Conservation (phyloP, 2,329 filamentous ascomycete species). For the Alternaria panax region DNA sequence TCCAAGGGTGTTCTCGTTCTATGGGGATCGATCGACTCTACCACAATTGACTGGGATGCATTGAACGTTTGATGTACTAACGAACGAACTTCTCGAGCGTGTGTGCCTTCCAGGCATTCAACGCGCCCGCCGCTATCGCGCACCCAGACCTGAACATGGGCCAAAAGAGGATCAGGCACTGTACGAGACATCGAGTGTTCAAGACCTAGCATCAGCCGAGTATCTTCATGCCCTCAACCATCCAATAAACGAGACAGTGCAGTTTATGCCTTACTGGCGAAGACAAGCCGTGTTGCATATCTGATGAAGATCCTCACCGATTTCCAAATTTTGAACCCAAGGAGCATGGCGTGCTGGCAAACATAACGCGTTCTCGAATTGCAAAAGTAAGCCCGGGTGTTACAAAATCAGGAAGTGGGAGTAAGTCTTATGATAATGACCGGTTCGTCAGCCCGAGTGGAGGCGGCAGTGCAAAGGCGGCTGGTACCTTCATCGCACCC, state of each 20-base stretch:
- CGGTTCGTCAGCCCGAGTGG: conserved; percentile 1
- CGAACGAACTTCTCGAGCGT: conserved; percentile 28
- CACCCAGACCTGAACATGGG: neutral
- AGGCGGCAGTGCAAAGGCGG: neutral
- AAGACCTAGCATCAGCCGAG: conserved; percentile 12
- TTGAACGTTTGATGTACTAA: conserved; percentile 31
- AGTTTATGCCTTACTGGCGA: conserved; percentile 25
- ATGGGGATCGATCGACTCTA: conserved; percentile 19
- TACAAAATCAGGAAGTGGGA: conserved; percentile 15
- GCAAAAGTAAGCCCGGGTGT: conserved; percentile 5
- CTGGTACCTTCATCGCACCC: conserved; percentile 8
- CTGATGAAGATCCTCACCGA: neutral
- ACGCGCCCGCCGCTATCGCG: conserved; percentile 20
- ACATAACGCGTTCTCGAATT: neutral
- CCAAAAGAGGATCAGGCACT: conserved; percentile 16
- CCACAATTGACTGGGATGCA: conserved; percentile 7
- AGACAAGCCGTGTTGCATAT: conserved; percentile 23
- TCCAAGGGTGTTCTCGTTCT: conserved; percentile 9
- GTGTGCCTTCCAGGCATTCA: conserved; percentile 22
- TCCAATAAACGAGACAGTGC: conserved; percentile 16
- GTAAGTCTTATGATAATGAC: conserved; percentile 20
- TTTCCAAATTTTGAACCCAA: too few relatives aligned
- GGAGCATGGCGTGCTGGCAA: neutral
- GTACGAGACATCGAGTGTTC: conserved; percentile 15
- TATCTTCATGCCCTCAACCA: conserved; percentile 19